Evolutionary conservation across 2,329 filamentous ascomycete genomes (phyloP), one percentile per base, ranked within the genome.

Genomic region (Purpureocillium lavendulum): DNA sequence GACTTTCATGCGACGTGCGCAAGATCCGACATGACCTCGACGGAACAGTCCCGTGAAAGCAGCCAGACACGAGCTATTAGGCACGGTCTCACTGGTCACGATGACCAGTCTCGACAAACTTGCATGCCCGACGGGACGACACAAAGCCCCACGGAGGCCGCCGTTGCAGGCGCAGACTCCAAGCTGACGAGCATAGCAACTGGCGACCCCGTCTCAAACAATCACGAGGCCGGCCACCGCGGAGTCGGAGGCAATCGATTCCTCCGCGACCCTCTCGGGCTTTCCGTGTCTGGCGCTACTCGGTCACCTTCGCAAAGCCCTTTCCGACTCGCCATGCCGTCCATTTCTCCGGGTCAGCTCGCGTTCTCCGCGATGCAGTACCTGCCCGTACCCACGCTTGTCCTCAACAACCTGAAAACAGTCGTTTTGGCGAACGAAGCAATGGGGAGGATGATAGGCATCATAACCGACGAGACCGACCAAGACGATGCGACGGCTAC

Each of bases 351-450:
- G 0, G 69, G 65, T 2, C 72, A 77, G 49, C 60, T 80, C 30
- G 79, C 82, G 16, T 77, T 85, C 43, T 74, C 79, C 1, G 78
- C 82, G 5, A 64, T 89, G 60, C 82, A 85, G 52, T 87, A 84
- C 53, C 66, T 89, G 5, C 85, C 84, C 1, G 76, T 86, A 32
- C 84, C 84, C 0, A 58, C 86, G 4, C 57, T 88, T 29, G 77
- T 89, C 2, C 63, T 89, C 29, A 81, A 80, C 36, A 75, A 70
- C 30, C 53, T 75, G 30, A 88, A 87, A 58, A 84, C 80, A 0
- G 73, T 88, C 4, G 70, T 84, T 2, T 59, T 88, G 11, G 84
- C 84, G 17, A 89, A 89, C 50, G 81, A 87, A 49, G 80, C 84
- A 15, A 82, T 87, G 75, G 82, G 78, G 1, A 71, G 77, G 40